phyloP scores from a whole-genome alignment of 2,329 filamentous ascomycete species.

The Talaromyces marneffei region DNA sequence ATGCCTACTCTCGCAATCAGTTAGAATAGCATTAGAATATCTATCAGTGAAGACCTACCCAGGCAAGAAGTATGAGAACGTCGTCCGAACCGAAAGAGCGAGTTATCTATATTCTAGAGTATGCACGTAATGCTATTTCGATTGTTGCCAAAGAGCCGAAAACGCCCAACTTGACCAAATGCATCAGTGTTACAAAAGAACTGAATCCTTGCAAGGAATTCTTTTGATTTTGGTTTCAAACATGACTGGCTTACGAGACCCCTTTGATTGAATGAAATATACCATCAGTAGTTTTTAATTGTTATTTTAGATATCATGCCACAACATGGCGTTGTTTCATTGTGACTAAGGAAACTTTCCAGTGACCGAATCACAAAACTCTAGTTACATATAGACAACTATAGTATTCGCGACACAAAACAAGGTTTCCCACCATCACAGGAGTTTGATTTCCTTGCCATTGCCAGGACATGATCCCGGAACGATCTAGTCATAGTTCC shows the following conservation, averaged over 20 bases:
- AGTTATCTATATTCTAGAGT: slow-evolving; percentile 41
- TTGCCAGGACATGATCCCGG: not conserved
- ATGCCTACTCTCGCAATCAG: not conserved
- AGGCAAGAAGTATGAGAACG: slow-evolving; percentile 35
- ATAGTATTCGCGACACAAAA: not conserved
- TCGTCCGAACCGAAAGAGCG: slow-evolving; percentile 46
- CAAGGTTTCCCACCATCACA: not conserved
- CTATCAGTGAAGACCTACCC: not conserved
- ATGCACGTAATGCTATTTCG: slow-evolving; percentile 42
- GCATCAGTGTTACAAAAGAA: too few species aligned
- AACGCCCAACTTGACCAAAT: too few species aligned
- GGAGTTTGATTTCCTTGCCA: not conserved
- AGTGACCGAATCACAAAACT: too few species aligned
- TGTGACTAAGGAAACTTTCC: too few species aligned
- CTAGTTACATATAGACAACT: not conserved
- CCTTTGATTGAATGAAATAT: not conserved
- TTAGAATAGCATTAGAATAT: not conserved
- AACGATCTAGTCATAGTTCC: slow-evolving; percentile 6
- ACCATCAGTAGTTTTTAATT: not conserved
- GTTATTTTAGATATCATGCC: not conserved
- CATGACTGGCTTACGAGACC: not conserved
- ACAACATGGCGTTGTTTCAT: not conserved
- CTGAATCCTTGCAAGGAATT: too few species aligned
- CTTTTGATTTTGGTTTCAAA: too few species aligned
- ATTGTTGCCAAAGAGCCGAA: slow-evolving; percentile 36